These are phyloP conservation scores for Barnettozyma wickerhamii DNA, from an alignment of 805 yeast genomes.

Conservation along the genomic window DNA sequence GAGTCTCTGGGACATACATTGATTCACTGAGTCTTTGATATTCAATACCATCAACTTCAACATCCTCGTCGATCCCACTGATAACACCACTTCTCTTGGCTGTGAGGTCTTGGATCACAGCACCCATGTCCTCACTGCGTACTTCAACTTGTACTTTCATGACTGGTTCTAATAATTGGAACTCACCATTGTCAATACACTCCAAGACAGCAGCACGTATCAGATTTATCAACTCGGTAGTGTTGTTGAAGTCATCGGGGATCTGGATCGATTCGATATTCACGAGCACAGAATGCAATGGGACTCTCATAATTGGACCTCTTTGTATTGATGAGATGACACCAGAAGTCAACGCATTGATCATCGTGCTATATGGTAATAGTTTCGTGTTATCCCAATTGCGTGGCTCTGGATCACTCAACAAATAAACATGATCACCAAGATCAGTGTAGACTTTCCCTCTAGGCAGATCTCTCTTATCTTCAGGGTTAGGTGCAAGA, in stretches of 20 bases:
- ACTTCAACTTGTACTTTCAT: conserved; percentile 73
- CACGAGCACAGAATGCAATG: conserved; percentile 58
- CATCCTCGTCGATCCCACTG: conserved; percentile 64
- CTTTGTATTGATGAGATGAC: conserved; percentile 56
- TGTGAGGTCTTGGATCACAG: conserved; percentile 79
- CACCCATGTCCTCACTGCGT: conserved; percentile 70
- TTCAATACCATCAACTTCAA: conserved; percentile 36
- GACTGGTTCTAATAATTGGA: conserved; percentile 76
- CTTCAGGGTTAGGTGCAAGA: conserved; percentile 30
- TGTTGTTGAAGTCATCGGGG: conserved; percentile 43
- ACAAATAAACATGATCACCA: conserved; percentile 31
- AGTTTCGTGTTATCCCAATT: conserved; percentile 28
- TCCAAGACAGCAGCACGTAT: conserved; percentile 42
- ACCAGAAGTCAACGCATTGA: conserved; percentile 55
- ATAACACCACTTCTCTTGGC: conserved; percentile 75
- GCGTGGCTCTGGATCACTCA: conserved; percentile 27
- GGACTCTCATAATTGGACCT: conserved; percentile 51
- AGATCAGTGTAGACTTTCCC: conserved; percentile 26
- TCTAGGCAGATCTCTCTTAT: conserved; percentile 22
- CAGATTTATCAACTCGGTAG: conserved; percentile 38
- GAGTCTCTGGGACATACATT: conserved; percentile 74
- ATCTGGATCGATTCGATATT: conserved; percentile 44
- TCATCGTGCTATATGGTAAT: conserved; percentile 49
- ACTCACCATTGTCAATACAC: no score
- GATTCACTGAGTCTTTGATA: conserved; percentile 53